A percentile compares a stretch with the other conserved stretches of the same genome.
Conservation (phyloP, 345 rosid species). For the Eucalyptus microcorys region DNA sequence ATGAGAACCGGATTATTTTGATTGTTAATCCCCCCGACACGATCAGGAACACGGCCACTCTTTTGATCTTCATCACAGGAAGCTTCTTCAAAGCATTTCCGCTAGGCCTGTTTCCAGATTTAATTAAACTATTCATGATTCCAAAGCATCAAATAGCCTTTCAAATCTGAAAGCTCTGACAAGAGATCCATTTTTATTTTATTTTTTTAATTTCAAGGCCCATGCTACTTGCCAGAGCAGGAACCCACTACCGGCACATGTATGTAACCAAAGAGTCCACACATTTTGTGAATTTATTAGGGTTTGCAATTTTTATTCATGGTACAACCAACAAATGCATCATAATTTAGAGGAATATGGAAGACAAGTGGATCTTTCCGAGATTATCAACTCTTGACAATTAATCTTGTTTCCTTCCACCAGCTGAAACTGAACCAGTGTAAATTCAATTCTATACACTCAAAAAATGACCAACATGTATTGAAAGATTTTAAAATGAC, state of each 20-base stretch:
- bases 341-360: background rate
- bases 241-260: conserved; percentile 1
- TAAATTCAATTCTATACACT: background rate
- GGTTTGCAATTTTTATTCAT: background rate
- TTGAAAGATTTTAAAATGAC: background rate
- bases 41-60: background rate
- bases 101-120: background rate
- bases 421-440: background rate
- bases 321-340: background rate
- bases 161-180: background rate
- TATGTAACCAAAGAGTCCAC: background rate
- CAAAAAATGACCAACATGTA: background rate
- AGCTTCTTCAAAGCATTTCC: background rate
- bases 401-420: background rate
- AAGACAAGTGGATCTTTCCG: background rate
- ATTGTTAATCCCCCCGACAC: background rate
- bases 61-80: background rate
- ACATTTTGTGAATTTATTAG: background rate
- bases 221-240: conserved; percentile 4
- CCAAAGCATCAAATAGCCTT: background rate
- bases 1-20: background rate
- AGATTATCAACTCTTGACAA: background rate
- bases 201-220: background rate
- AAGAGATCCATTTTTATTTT: background rate
- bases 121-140: background rate